Conservation (phyloP, 495 filamentous ascomycete genomes). For the Penicillium samsonianum region DNA sequence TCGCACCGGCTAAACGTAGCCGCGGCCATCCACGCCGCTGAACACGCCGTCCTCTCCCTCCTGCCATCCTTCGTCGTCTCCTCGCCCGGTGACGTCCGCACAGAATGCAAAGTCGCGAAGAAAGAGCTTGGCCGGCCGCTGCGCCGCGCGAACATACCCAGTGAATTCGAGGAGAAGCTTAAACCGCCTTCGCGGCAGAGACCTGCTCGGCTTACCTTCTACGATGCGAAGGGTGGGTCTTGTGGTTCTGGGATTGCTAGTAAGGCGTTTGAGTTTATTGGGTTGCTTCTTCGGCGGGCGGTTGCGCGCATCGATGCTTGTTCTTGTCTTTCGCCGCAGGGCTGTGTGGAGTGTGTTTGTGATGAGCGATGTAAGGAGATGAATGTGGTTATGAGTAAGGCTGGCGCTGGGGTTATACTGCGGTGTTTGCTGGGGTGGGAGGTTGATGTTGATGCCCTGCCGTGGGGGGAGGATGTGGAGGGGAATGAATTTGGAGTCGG, state of each 20-base stretch:
- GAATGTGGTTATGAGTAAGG: slow-evolving; percentile 93
- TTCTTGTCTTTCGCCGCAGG: slow-evolving; percentile 58
- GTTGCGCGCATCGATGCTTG: slow-evolving; percentile 77
- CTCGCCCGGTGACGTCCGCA: slow-evolving; percentile 85
- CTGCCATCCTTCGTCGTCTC: slow-evolving; percentile 88
- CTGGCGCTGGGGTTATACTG: slow-evolving; percentile 78
- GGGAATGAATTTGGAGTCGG: slow-evolving; percentile 25
- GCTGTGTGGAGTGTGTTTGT: slow-evolving; percentile 88
- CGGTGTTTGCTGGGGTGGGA: slow-evolving; percentile 71
- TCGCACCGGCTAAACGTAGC: slow-evolving; percentile 75
- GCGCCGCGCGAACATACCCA: slow-evolving; percentile 28
- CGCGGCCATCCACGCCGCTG: slow-evolving; percentile 89
- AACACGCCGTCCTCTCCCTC: slow-evolving; percentile 83
- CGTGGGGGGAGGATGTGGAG: slow-evolving; percentile 69
- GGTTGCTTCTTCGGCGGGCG: slow-evolving; percentile 74
- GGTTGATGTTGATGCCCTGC: slow-evolving; percentile 72
- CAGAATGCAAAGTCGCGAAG: slow-evolving; percentile 91
- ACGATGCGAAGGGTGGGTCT: slow-evolving; percentile 87
- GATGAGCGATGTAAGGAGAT: slow-evolving; percentile 83
- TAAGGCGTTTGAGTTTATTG: slow-evolving; percentile 92
- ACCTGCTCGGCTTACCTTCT: slow-evolving; percentile 88
- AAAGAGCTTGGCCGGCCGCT: slow-evolving; percentile 52
- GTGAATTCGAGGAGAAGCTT: slow-evolving; percentile 24
- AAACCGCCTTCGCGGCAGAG: slow-evolving; percentile 67
- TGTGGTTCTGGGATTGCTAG: slow-evolving; percentile 81